phyloP scores from a whole-genome alignment of 2,329 filamentous ascomycete species.

The Xylaria sp. region DNA sequence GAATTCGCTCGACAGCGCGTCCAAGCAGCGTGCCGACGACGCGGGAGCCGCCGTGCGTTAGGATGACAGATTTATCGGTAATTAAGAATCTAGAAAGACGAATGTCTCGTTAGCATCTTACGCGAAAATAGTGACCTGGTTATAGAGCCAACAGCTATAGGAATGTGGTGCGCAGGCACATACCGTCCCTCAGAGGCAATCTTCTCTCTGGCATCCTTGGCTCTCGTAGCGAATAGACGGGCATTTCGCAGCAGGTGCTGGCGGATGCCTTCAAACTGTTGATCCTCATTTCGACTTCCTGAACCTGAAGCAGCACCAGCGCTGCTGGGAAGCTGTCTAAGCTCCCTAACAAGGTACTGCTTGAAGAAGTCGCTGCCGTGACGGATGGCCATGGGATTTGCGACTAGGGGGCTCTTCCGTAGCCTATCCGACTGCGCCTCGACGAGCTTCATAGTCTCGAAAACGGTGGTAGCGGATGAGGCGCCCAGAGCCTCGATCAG shows the following conservation, averaged over 20 bases:
- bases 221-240: slow-evolving; percentile 84
- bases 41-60: slow-evolving; percentile 89
- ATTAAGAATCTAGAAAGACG: slow-evolving; percentile 71
- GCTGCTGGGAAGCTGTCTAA: slow-evolving; percentile 63
- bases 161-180: not conserved
- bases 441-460: slow-evolving; percentile 90
- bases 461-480: slow-evolving; percentile 84
- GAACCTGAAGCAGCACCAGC: slow-evolving; percentile 40
- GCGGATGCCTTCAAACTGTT: slow-evolving; percentile 83
- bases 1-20: slow-evolving; percentile 73
- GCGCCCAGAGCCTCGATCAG: slow-evolving; percentile 86
- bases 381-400: slow-evolving; percentile 90
- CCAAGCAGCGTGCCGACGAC: slow-evolving; percentile 82
- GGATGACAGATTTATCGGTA: slow-evolving; percentile 79
- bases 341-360: slow-evolving; percentile 85
- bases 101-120: slow-evolving; percentile 11
- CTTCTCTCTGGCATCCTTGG: slow-evolving; percentile 83
- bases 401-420: slow-evolving; percentile 71
- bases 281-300: slow-evolving; percentile 48
- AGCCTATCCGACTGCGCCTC: slow-evolving; percentile 80
- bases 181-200: slow-evolving; percentile 77
- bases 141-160: not conserved
- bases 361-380: slow-evolving; percentile 97
- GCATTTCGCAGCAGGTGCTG: slow-evolving; percentile 87
- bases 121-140: not conserved